These are phyloP conservation scores for Annona cherimola DNA, from an alignment of 164 flowering plant species.

Conservation along the genomic window DNA sequence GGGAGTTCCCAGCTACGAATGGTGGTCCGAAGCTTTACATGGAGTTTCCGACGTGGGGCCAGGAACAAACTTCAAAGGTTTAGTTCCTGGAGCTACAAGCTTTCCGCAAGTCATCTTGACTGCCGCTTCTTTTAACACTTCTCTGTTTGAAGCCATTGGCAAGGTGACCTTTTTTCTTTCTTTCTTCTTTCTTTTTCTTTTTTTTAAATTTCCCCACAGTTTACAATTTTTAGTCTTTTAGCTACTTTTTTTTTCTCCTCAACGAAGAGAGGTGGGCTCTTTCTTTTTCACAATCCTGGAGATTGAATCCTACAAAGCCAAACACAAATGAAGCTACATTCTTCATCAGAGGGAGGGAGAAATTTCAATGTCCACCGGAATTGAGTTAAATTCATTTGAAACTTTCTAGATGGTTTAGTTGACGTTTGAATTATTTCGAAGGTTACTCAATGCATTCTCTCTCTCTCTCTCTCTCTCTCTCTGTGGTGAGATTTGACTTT, in stretches of 20 bases:
- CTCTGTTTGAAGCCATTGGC: conserved; percentile 81
- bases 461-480: too few species aligned
- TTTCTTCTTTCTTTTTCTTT: background rate
- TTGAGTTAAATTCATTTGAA: too few species aligned
- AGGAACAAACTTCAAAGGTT: conserved; percentile 58
- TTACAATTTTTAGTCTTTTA: too few species aligned
- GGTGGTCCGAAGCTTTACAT: conserved; percentile 99
- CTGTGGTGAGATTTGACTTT: too few species aligned
- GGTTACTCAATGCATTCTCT: too few species aligned
- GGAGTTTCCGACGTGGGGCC: conserved; percentile 86
- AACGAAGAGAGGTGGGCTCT: background rate
- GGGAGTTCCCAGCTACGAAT: conserved; percentile 83
- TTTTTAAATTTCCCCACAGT: too few species aligned
- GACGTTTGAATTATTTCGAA: too few species aligned
- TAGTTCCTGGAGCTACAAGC: conserved; percentile 90
- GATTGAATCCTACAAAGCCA: background rate
- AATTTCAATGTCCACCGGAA: too few species aligned
- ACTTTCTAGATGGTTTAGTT: too few species aligned
- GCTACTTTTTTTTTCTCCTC: background rate
- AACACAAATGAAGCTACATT: too few species aligned
- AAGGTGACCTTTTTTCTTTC: conserved; percentile 41
- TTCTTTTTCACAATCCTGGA: background rate
- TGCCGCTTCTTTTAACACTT: conserved; percentile 75
- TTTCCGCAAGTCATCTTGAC: conserved; percentile 86
- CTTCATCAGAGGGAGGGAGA: too few species aligned